Evolutionary conservation across 148 eudicot species (phyloP), one percentile per base, ranked within the genome.

Genomic region (Camellia granthamiana): DNA sequence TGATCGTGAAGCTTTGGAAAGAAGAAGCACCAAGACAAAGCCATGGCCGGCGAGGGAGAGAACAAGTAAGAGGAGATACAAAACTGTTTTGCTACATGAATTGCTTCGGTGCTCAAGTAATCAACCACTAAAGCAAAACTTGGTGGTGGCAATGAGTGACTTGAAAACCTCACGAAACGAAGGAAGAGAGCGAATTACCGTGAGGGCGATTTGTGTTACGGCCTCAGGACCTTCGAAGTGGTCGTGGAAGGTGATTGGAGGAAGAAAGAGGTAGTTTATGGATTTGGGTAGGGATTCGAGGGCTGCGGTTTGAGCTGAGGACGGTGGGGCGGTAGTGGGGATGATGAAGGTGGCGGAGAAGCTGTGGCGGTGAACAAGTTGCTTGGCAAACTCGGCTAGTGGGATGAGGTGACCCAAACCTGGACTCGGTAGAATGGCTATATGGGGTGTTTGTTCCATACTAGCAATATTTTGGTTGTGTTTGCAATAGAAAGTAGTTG

Each of bases 241-340:
- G 0, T 63, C 66, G 6, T 76, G 3, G 42, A 65, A 30, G 42
- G 7, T 65, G 4, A 65, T 42, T 14, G 69, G 69, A 21, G 69
- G 69, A 5, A 65, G 78, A 46, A 76, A 62, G 18, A 62, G 6
- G 69, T 44, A 69, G 30, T 80, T 66, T 2, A 77, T 62, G 5
- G 61, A 56, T 54, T 64, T 21, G 2, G 92, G 90, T 2, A 86
- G 86, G 54, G 81, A 59, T 1, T 78, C 77, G 46, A 88, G 49
- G 59, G 62, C 81, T 3, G 86, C 56, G 44, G 38, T 74, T 19
- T 81, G 88, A 10, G 84, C 78, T 77, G 15, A 15, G 77, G 88
- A 42, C 6, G 87, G 85, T 30, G 88, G 79, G 1, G 84, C 87
- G 68, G 60, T 11, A 51, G 75, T 74, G 4, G 87, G 62, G 46